These are phyloP conservation scores for Akanthomyces muscarius DNA, from an alignment of 2,329 filamentous ascomycete genomes.

Conservation along the genomic window DNA sequence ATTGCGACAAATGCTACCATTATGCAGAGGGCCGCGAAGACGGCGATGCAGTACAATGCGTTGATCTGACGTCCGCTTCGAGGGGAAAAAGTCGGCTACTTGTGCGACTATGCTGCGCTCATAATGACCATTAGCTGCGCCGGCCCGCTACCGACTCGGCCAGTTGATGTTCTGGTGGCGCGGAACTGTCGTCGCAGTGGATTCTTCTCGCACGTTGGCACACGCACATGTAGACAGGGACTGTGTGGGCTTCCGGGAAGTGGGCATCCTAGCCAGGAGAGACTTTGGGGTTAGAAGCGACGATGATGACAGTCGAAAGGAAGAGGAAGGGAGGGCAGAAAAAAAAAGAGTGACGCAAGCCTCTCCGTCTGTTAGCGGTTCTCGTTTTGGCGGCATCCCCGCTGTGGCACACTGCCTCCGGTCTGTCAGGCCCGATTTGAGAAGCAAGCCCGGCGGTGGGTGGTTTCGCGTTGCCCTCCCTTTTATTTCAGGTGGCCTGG, in stretches of 20 bases:
- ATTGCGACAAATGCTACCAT: too few species aligned
- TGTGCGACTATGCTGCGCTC: too few species aligned
- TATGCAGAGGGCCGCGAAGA: not conserved
- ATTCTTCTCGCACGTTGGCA: not conserved
- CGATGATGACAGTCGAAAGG: not conserved
- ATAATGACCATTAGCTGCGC: not conserved
- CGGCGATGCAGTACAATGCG: not conserved
- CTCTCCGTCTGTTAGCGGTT: constrained; percentile 5
- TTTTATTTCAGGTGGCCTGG: not conserved
- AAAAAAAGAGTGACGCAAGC: constrained; percentile 15
- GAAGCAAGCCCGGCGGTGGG: not conserved
- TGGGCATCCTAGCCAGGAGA: not conserved
- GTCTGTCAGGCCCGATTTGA: not conserved
- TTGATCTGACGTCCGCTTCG: too few species aligned
- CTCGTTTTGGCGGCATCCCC: not conserved
- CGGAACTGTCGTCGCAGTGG: not conserved
- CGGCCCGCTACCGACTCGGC: constrained; percentile 11
- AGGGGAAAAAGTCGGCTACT: too few species aligned
- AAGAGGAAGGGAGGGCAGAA: not conserved
- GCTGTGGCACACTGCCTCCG: not conserved
- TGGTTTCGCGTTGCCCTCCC: not conserved
- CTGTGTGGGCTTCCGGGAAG: not conserved
- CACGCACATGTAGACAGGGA: not conserved
- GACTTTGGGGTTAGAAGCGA: not conserved
- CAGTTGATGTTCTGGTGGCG: not conserved